Base-by-base conservation (phyloP, 2,329 filamentous ascomycete species). In the Polytolypa hystricis region DNA sequence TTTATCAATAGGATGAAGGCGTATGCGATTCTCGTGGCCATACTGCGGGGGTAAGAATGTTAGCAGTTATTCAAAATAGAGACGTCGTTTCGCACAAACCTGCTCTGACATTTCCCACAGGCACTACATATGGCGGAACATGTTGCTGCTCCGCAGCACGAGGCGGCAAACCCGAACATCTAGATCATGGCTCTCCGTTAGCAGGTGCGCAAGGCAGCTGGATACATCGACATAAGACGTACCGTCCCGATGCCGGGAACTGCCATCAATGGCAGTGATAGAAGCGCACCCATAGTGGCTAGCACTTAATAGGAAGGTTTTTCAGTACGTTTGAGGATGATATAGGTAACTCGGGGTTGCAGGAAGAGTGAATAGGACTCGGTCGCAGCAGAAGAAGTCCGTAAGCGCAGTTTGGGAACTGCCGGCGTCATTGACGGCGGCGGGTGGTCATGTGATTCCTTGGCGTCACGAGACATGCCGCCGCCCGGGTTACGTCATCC, bases 101-200 rank as follows among this genome's bases (percentile, higher is more conserved):
- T 93, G 70, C 94, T 96, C 51, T 87, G 84, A 63, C 89, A 96
- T 60, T 95, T 96, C 35, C 91, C 89, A 57, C 89, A 98, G 9
- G 86, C 84, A 58, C 83, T 91, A 66, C 87, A 96, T 33, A 96
- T 81, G 58, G 91, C 89, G 50, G 86, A 93, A 65, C 89, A 96
- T 35, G 91, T 95, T 30, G 91, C 87, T 18, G 91, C 91, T 56
- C 91, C 91, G 59, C 91, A 98, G 66, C 91, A 98, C 53, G 86
- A 95, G 45, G 82, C 85, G 44, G 70, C 81, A 49, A 86, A 79
- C 29, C 82, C 85, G 47, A 84, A 57, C 45, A 93, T 52, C 84
- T 87, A 53, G 49, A 42, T 31, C 47, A 42, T n/a, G 4, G 15
- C 16, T 11, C 21, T 2, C 4, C 2, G 28, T 37, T 31, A 37